A percentile compares a stretch with the other conserved stretches of the same genome.
Conservation (phyloP, 331 rosid species). For the Quercus tomentella region DNA sequence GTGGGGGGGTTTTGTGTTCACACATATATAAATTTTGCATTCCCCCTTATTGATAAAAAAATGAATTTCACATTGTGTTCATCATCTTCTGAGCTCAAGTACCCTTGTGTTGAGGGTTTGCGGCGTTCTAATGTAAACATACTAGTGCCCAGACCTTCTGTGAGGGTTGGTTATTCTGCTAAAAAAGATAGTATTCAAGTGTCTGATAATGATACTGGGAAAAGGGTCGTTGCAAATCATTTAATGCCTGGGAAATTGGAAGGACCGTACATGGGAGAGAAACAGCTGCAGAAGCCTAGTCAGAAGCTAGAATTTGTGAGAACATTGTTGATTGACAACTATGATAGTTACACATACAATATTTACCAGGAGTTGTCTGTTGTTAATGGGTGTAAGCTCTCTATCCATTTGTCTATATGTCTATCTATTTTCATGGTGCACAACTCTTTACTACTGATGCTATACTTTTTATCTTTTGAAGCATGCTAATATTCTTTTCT, state of each 20-base stretch:
- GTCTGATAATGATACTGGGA: conserved; percentile 31
- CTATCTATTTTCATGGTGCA: neutral
- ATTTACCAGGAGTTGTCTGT: conserved; percentile 89
- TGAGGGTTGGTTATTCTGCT: conserved; percentile 34
- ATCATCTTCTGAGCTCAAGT: conserved; percentile 42
- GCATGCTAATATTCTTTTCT: neutral
- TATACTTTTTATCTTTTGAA: neutral
- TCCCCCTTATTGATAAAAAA: conserved; percentile 3
- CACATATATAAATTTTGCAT: neutral
- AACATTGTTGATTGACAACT: conserved; percentile 94
- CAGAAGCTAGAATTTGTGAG: conserved; percentile 60
- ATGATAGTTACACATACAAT: conserved; percentile 97
- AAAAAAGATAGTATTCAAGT: conserved; percentile 31
- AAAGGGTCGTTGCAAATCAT: conserved; percentile 38
- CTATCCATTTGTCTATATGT: conserved; percentile 8
- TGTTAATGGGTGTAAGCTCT: conserved; percentile 77
- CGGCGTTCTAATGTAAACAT: conserved; percentile 23
- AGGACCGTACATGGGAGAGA: conserved; percentile 45
- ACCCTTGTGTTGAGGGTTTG: conserved; percentile 39
- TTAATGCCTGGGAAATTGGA: conserved; percentile 46
- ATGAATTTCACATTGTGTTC: conserved; percentile 50
- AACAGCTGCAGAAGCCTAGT: conserved; percentile 19
- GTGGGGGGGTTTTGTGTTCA: neutral
- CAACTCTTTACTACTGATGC: neutral
- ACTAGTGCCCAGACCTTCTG: conserved; percentile 23